phyloP scores from a whole-genome alignment of 495 filamentous ascomycete genomes.

The Penicillium longicatenatum region DNA sequence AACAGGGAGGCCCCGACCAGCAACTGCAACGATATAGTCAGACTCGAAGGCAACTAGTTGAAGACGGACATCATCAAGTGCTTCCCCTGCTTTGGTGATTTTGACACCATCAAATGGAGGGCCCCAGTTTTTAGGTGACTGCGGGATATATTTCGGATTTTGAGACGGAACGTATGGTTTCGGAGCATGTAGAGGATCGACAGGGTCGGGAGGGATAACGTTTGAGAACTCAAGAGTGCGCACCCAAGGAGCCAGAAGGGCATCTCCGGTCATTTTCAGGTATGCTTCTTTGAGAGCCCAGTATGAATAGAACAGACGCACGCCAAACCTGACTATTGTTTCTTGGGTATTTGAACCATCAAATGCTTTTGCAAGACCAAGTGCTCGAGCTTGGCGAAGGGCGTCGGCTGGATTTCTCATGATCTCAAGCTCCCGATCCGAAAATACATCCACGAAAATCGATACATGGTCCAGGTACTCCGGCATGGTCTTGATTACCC shows the following conservation, averaged over 20 bases:
- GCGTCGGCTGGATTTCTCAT: slow-evolving; percentile 53
- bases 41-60: slow-evolving; percentile 62
- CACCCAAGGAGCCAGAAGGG: slow-evolving; percentile 79
- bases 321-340: slow-evolving; percentile 53
- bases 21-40: slow-evolving; percentile 64
- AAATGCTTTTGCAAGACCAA: slow-evolving; percentile 16
- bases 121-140: slow-evolving; percentile 42
- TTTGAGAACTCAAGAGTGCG: slow-evolving; percentile 66
- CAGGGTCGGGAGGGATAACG: slow-evolving; percentile 56
- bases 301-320: slow-evolving; percentile 81
- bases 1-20: slow-evolving; percentile 39
- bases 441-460: slow-evolving; percentile 80
- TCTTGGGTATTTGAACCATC: slow-evolving; percentile 33
- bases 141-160: slow-evolving; percentile 20
- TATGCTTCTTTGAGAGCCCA: slow-evolving; percentile 92
- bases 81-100: slow-evolving; percentile 50
- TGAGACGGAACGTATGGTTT: slow-evolving; percentile 6
- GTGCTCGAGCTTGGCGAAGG: slow-evolving; percentile 28
- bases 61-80: slow-evolving; percentile 56
- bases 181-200: slow-evolving; percentile 12
- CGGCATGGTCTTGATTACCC: slow-evolving; percentile 39
- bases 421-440: slow-evolving; percentile 52
- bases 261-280: slow-evolving; percentile 92
- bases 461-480: slow-evolving; percentile 70
- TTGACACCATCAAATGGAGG: slow-evolving; percentile 52